Evolutionary conservation across 2,329 filamentous ascomycete genomes (phyloP), one percentile per base, ranked within the genome.

Genomic region (Knufia fluminis): DNA sequence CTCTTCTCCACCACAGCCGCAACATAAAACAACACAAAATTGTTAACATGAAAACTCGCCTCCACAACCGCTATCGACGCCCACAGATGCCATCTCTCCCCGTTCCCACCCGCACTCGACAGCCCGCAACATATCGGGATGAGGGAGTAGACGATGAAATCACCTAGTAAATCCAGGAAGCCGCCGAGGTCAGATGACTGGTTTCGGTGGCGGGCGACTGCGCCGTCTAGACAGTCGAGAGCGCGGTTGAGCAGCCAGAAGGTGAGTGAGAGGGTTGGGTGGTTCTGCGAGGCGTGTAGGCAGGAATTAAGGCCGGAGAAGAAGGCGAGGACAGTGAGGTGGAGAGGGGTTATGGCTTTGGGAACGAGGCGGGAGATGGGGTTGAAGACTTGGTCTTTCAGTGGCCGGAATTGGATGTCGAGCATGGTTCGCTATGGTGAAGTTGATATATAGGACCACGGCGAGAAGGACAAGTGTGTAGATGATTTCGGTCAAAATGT

Each of bases 1-100:
- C 52, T 53, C 48, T 61, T 60, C 51, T 56, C 60, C 2, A 53
- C 47, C 9, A 62, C 35, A 9, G 59, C 59, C 14, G 57, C 59
- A 23, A 59, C 24, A 44, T 58, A 63, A 49, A 63, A 63, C 26
- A 63, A 46, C 4, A 63, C 56, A 51, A 63, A 63, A 47, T 63
- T 63, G 48, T 62, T 63, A 24, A 63, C 50, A 46, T 62, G 59
- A 48, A 63, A 61, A 8, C 50, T 53, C 3, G 56, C 53, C 35
- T 63, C 61, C 2, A 59, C 44, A 2, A 59, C 22, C 2, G 60
- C 56, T 6, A 62, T 53, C 3, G 56, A 43, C 6, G 52, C 4
- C 57, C 59, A 60, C n/a, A 23, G 28, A 12, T 26, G 9, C 6
- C 46, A 17, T 4, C 22, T 26, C 10, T 40, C 26, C 12, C 14